Percentiles rank a stretch among this genome's conserved stretches.
These are phyloP conservation scores for Podospora conica DNA, from an alignment of 495 filamentous ascomycete species.

Conservation along the genomic window DNA sequence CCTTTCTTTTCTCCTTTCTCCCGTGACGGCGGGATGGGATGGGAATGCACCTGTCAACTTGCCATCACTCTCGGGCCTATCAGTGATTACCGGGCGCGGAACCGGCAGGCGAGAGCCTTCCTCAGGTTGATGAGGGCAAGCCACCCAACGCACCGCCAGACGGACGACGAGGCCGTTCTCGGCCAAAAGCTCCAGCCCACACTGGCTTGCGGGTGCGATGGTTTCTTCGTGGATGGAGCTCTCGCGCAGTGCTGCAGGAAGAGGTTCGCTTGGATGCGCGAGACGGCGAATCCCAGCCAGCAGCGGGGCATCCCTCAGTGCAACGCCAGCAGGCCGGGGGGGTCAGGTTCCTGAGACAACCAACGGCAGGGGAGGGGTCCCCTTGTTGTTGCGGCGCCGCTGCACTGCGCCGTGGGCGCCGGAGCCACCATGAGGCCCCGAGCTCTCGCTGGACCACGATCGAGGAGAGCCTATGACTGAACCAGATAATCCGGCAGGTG, in stretches of 20 bases:
- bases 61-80: not conserved
- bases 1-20: not conserved
- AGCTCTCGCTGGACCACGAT: not conserved
- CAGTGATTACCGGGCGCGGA: not conserved
- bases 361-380: not conserved
- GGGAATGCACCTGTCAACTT: not conserved
- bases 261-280: slow-evolving; percentile 22
- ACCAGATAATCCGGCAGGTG: not conserved
- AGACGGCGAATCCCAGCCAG: not conserved
- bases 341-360: slow-evolving; percentile 21
- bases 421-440: not conserved
- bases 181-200: not conserved
- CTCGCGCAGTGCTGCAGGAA: slow-evolving; percentile 15
- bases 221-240: not conserved
- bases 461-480: not conserved
- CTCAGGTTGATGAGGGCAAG: not conserved
- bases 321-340: not conserved
- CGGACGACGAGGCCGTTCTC: not conserved
- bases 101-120: not conserved
- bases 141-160: not conserved
- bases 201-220: too few species aligned
- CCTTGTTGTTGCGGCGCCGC: not conserved
- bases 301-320: not conserved
- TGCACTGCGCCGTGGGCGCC: not conserved
- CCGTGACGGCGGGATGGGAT: not conserved